Base-by-base conservation (phyloP, 768 basidiomycete genomes). In the Suillus lakei region DNA sequence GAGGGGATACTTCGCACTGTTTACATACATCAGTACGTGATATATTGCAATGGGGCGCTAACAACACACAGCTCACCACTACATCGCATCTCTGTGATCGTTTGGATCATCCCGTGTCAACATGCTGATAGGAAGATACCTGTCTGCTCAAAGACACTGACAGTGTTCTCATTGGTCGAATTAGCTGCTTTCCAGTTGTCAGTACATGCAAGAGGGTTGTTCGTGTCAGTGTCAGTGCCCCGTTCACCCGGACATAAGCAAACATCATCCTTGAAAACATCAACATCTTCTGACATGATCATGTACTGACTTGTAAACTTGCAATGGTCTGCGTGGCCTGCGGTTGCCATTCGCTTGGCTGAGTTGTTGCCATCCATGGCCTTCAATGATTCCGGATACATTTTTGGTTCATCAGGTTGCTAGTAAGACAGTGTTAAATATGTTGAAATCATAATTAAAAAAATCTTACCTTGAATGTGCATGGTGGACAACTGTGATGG, bases 41-140 rank as follows among this genome's bases (percentile, higher is more conserved):
- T n/a, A n/a, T n/a, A n/a, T n/a, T n/a, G n/a, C n/a, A n/a, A n/a
- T n/a, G n/a, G n/a, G n/a, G n/a, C n/a, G n/a, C n/a, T n/a, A n/a
- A n/a, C n/a, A n/a, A n/a, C n/a, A n/a, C n/a, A 81, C 80, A 80
- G 63, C 64, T 82, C 77, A 6, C 80, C 77, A 62, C 76, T 78
- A 9, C 55, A 54, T 2, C 77, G 46, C 77, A 82, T 80, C 60
- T 81, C 78, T 0, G 65, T 64, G 1, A 79, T 56, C 54, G 67
- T 69, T 2, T 77, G 61, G 16, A 78, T 65, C 3, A 79, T 71
- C 3, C 77, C 74, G 69, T 81, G 79, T 2, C 69, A 68, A 63
- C 80, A 82, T 2, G 72, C 72, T 63, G 66, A 62, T 0, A 78
- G 70, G 66, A 83, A 83, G 10, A 80, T 69, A 0, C 81, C 80